phyloP scores from a whole-genome alignment of 345 rosid species.

The Populus simonii region DNA sequence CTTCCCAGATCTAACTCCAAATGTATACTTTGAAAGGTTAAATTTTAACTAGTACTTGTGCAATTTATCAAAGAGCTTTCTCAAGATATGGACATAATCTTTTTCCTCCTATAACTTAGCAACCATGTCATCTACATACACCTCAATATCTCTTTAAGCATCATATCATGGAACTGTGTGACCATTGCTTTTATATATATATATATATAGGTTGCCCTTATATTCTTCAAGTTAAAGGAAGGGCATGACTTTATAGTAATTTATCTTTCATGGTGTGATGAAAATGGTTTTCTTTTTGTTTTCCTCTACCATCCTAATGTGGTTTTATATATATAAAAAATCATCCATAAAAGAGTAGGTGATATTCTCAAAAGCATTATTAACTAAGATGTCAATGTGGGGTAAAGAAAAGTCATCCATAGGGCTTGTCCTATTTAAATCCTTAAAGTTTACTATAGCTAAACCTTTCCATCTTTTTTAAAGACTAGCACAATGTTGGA shows the following conservation, averaged over 20 bases:
- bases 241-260: neutral
- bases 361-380: neutral
- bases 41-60: neutral
- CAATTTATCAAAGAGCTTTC: neutral
- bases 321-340: neutral
- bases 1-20: neutral
- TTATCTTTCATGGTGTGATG: neutral
- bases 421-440: neutral
- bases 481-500: neutral
- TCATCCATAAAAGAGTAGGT: neutral
- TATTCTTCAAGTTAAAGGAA: neutral
- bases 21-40: neutral
- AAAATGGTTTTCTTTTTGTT: neutral
- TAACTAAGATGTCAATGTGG: neutral
- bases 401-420: neutral
- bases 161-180: neutral
- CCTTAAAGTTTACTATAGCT: rapidly evolving
- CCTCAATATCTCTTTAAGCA: neutral
- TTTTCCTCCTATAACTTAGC: too few species aligned
- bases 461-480: neutral
- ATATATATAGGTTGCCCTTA: neutral
- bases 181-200: neutral
- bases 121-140: neutral
- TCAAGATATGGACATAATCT: neutral
- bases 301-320: neutral